Base-by-base conservation (phyloP, 768 basidiomycete species). In the Hortiboletus campestris region DNA sequence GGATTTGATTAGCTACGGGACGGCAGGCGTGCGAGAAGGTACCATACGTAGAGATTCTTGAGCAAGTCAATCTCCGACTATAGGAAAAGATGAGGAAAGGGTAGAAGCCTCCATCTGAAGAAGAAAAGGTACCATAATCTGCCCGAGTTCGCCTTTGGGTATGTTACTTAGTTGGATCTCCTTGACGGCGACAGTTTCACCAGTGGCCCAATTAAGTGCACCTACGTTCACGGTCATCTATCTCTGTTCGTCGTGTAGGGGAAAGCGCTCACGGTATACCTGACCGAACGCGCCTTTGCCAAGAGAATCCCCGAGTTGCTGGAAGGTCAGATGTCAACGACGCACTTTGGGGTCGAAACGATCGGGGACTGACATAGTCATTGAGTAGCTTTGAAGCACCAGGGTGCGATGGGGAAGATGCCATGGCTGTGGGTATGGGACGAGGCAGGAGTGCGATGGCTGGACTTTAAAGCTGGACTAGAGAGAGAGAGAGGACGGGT, bases 101-200 rank as follows among this genome's bases (percentile, higher is more conserved):
- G 31, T 14, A 34, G 17, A 56, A 49, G 38, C 16, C 35, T 44
- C 11, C 0, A 20, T 32, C 34, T 16, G 51, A 48, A 55, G 28
- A 38, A 9, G 46, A 57, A 40, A 29, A 57, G 31, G 31, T 66
- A 94, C 94, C 96, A 98, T 98, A 68, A 99, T 98, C 75, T 98
- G 95, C 19, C 90, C 88, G 38, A 99, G 82, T 69, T 98, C 94
- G 52, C 85, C 83, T 70, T 93, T 91, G 4, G 95, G 91, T 56
- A 99, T 95, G 71, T 92, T 94, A 71, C 86, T 88, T 58, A 99
- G 75, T 69, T 92, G 89, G 62, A 99, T 96, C 73, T 98, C 95
- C 80, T 99, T 99, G 67, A 99, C 89, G 3, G 97, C 97, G 40
- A 98, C 96, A 3, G 96, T 97, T 76, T 98, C 97, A 25, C 97